Evolutionary conservation across 768 basidiomycete genomes (phyloP).

Genomic region (Amyloporia xantha): DNA sequence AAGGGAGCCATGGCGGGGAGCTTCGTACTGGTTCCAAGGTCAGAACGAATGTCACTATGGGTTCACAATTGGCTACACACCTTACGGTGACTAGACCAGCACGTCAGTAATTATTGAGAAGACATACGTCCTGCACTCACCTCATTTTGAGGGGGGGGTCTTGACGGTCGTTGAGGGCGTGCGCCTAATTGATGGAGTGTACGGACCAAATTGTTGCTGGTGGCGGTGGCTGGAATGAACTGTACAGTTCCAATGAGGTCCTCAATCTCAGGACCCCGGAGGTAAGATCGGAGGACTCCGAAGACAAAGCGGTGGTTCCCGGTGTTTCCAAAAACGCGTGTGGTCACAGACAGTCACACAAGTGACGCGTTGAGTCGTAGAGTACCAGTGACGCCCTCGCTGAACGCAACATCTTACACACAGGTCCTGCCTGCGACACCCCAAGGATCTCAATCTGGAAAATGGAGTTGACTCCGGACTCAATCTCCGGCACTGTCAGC

Average conservation of each 20-base stretch:
- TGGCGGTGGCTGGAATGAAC: conserved; percentile 23
- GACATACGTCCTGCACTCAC: conserved; percentile 18
- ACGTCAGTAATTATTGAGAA: conserved; percentile 15
- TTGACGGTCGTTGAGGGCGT: conserved; percentile 20
- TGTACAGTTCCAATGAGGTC: conserved; percentile 24
- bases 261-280: no score
- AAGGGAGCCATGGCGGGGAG: conserved; percentile 95
- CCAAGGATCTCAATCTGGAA: background rate
- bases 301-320: no score
- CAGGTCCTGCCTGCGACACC: background rate
- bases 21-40: conserved; percentile 94
- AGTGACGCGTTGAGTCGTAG: background rate
- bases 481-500: background rate
- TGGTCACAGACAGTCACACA: background rate
- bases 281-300: no score
- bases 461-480: background rate
- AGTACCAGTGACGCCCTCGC: background rate
- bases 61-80: conserved; percentile 39
- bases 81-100: conserved; percentile 73
- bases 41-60: no score
- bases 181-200: conserved; percentile 3
- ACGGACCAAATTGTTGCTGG: background rate
- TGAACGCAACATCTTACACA: background rate
- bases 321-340: background rate
- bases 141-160: conserved; percentile 31